These are phyloP conservation scores for Fusarium bactridioides DNA, from an alignment of 2,329 filamentous ascomycete species.

Conservation along the genomic window DNA sequence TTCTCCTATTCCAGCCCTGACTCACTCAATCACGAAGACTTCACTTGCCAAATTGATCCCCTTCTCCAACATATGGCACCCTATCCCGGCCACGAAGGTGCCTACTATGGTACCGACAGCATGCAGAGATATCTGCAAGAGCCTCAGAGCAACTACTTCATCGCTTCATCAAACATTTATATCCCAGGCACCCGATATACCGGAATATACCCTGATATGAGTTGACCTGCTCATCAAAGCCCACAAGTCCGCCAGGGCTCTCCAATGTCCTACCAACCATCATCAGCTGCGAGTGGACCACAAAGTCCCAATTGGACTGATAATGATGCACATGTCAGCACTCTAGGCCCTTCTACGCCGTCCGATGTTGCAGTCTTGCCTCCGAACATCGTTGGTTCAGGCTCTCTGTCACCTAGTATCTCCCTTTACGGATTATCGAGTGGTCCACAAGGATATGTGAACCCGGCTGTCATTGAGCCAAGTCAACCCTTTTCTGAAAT, in stretches of 20 bases:
- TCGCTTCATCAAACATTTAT: neutral
- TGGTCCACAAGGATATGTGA: conserved; percentile 18
- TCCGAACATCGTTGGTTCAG: conserved; percentile 9
- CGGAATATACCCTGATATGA: neutral
- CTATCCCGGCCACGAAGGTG: neutral
- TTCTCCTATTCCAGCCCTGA: neutral
- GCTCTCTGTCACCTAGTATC: conserved; percentile 12
- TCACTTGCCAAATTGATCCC: conserved; percentile 21
- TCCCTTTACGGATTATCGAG: conserved; percentile 19
- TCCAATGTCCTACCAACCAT: conserved; percentile 31
- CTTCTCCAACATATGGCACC: conserved; percentile 2
- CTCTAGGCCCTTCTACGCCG: conserved; percentile 30
- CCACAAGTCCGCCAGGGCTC: conserved; percentile 20
- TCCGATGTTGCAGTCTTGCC: conserved; percentile 18
- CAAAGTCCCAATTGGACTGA: conserved; percentile 31
- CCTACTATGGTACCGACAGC: neutral
- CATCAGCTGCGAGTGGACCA: conserved; percentile 21
- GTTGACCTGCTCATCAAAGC: neutral
- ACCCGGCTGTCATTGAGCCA: conserved; percentile 26
- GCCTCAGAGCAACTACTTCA: conserved; percentile 1
- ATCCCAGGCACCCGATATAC: neutral
- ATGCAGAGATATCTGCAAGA: conserved; percentile 33
- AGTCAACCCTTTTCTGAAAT: neutral
- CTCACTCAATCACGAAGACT: neutral
- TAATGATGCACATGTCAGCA: conserved; percentile 17